Percentiles rank a stretch among this genome's conserved stretches.
These are phyloP conservation scores for Taphrina pruni DNA, from an alignment of 1,139 yeast genomes.

Conservation along the genomic window DNA sequence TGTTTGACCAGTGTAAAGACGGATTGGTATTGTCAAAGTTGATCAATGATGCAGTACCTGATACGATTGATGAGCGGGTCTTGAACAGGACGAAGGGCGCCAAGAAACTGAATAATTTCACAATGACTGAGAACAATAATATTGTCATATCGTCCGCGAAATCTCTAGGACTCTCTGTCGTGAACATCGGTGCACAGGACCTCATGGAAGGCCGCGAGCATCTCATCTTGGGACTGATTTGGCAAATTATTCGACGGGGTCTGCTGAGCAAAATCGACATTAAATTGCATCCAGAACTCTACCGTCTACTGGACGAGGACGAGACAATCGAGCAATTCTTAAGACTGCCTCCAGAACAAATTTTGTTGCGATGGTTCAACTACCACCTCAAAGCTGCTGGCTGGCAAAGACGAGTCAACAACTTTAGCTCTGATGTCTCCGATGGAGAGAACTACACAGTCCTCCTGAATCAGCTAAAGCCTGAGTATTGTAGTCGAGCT, in stretches of 20 bases:
- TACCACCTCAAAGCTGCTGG: constrained; percentile 94
- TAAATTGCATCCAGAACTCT: constrained; percentile 93
- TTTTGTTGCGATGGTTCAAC: constrained; percentile 94
- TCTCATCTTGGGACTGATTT: constrained; percentile 88
- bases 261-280: constrained; percentile 92
- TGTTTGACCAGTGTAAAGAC: constrained; percentile 94
- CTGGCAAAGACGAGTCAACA: constrained; percentile 77
- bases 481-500: constrained; percentile 76
- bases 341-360: constrained; percentile 97
- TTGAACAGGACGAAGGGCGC: constrained; percentile 82
- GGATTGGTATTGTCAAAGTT: constrained; percentile 91
- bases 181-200: constrained; percentile 96
- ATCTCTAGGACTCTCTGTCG: constrained; percentile 91
- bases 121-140: constrained; percentile 95
- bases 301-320: constrained; percentile 91
- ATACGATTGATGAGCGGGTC: constrained; percentile 97
- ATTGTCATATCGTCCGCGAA: constrained; percentile 97
- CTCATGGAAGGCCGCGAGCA: constrained; percentile 97
- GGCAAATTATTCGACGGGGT: constrained; percentile 98
- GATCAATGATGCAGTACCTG: constrained; percentile 96
- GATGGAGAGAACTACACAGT: constrained; percentile 97
- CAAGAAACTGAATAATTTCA: constrained; percentile 88
- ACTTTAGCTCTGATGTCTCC: constrained; percentile 83
- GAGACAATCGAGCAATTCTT: constrained; percentile 96
- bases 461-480: constrained; percentile 83